phyloP scores from a whole-genome alignment of 2,329 filamentous ascomycete genomes.

The Aaosphaeria arxii region DNA sequence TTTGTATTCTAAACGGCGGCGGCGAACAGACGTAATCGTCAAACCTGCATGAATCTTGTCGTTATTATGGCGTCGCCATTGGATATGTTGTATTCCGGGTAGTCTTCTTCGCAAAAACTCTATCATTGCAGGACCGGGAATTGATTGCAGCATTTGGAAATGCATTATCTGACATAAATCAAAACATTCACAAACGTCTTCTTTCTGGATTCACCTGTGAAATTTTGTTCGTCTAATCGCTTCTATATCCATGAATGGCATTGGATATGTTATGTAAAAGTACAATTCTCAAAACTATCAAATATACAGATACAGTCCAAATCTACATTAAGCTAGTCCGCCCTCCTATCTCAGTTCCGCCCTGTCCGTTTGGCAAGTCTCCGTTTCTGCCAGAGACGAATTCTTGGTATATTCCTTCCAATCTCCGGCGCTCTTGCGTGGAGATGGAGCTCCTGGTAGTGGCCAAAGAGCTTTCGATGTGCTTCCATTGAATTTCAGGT shows the following conservation, averaged over 20 bases:
- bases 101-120: too few relatives aligned
- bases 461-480: constrained; percentile 73
- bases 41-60: too few relatives aligned
- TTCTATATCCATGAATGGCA: not conserved
- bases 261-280: not conserved
- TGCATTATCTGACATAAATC: too few relatives aligned
- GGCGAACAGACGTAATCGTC: too few relatives aligned
- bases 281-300: not conserved
- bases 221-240: not conserved
- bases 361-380: constrained; percentile 92
- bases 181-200: too few relatives aligned
- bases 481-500: constrained; percentile 79
- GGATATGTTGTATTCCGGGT: too few relatives aligned
- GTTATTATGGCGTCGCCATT: too few relatives aligned
- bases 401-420: constrained; percentile 83
- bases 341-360: constrained; percentile 86
- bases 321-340: constrained; percentile 85
- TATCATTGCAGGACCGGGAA: too few relatives aligned
- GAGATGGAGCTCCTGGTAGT: constrained; percentile 82
- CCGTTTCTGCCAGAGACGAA: constrained; percentile 91
- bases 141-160: too few relatives aligned
- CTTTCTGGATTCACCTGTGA: too few relatives aligned
- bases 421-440: constrained; percentile 67
- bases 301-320: not conserved
- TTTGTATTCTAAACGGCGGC: too few relatives aligned